Evolutionary conservation across 345 rosid species (phyloP).

Genomic region (Anastatica hierochuntica): DNA sequence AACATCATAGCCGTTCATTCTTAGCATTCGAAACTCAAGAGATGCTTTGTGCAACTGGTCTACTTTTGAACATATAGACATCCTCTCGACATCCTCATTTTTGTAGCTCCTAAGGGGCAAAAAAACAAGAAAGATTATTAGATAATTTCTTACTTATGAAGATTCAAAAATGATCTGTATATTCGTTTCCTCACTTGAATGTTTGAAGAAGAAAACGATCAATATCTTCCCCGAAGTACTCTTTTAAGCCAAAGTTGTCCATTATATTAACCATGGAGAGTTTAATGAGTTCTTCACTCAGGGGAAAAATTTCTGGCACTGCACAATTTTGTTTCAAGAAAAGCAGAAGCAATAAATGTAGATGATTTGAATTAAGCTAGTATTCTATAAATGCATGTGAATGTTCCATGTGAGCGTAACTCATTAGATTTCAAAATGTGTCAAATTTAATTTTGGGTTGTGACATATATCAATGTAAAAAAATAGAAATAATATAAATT

Average conservation of each 20-base stretch:
- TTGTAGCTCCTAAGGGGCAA: constrained; percentile 26
- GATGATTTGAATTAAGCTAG: too few relatives aligned
- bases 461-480: too few relatives aligned
- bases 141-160: neutral
- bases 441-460: too few relatives aligned
- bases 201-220: constrained; percentile 27
- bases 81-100: neutral
- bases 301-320: constrained; percentile 39
- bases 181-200: constrained; percentile 25
- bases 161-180: neutral
- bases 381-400: too few relatives aligned
- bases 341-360: too few relatives aligned
- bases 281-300: constrained; percentile 40
- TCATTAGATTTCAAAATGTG: too few relatives aligned
- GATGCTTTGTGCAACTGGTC: constrained; percentile 37
- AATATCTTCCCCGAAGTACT: constrained; percentile 37
- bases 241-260: constrained; percentile 38
- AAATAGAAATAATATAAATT: too few relatives aligned
- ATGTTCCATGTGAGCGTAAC: too few relatives aligned
- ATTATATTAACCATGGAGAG: constrained; percentile 40
- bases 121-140: neutral
- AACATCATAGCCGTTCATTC: constrained; percentile 38
- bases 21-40: constrained; percentile 39
- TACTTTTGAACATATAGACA: constrained; percentile 2
- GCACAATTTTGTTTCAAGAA: neutral